Evolutionary conservation across 257 asterid species (phyloP).

Genomic region (Solanum etuberosum): DNA sequence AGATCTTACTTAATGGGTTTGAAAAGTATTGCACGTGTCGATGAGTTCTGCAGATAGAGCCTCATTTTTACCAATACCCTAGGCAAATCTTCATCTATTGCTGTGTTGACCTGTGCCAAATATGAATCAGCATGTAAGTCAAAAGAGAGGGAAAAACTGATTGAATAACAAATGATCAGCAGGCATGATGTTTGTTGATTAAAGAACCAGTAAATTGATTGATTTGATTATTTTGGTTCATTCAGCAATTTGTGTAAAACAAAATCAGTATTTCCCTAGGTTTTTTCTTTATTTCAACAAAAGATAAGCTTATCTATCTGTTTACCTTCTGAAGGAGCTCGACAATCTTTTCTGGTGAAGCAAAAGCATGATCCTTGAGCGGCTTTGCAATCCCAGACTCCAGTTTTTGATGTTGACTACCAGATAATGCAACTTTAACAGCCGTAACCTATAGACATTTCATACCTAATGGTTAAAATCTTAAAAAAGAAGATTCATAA

Average conservation of each 20-base stretch:
- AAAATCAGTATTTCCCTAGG: background rate
- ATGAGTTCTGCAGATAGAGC: constrained; percentile 90
- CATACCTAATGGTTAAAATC: background rate
- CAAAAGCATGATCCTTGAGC: constrained; percentile 91
- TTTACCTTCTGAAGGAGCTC: constrained; percentile 87
- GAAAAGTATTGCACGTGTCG: constrained; percentile 90
- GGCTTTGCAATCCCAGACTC: constrained; percentile 66
- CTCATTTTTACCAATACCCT: constrained; percentile 73
- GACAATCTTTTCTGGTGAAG: constrained; percentile 86
- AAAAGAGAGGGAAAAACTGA: background rate
- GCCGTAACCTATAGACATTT: constrained; percentile 69
- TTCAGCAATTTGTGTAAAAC: background rate
- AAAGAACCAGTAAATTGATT: background rate
- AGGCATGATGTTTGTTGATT: background rate
- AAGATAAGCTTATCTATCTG: background rate
- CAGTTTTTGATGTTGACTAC: constrained; percentile 38
- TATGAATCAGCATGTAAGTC: background rate
- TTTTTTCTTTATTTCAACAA: background rate
- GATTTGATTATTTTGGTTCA: background rate
- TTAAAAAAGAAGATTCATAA: background rate
- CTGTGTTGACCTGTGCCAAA: constrained; percentile 54
- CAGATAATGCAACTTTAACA: constrained; percentile 74
- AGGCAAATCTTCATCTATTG: constrained; percentile 78
- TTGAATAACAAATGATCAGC: background rate
- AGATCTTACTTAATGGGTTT: constrained; percentile 82